Base-by-base conservation (phyloP, 1,284 basidiomycete species). In the Somion occarium region DNA sequence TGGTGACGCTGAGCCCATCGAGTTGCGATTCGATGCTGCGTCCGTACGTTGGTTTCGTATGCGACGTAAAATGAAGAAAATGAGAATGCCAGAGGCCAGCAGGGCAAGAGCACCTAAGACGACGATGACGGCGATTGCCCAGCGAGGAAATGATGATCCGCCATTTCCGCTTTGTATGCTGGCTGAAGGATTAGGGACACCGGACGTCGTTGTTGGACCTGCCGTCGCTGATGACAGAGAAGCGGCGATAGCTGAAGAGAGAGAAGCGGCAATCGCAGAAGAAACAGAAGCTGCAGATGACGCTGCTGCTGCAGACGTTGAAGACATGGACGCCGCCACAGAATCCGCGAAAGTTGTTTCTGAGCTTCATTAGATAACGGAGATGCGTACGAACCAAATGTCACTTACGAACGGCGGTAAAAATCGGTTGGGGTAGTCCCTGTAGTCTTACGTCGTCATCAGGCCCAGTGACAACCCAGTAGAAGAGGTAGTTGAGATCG, bases 81-180 rank as follows among this genome's bases (percentile, higher is more conserved):
- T 70, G 46, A 89, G 76, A 47, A 85, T 67, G 53, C 83, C 80
- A 7, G 77, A 73, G 9, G 85, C 81, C 44, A 82, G 75, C 54
- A 92, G 82, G 46, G 89, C 88, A 52, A 92, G 73, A 68, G 89
- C 83, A 26, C 89, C 90, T 30, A 93, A 78, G 44, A 92, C 78
- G 49, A 85, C 85, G 53, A 93, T 88, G 55, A 91, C 84, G 41
- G 90, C 90, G 56, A 93, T 93, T n/a, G 87, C 91, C 89, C 90
- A 92, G 61, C 80, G 79, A 1, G 90, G 90, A 62, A 92, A 88
- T 20, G 71, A 60, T 3, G 74, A 63, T 43, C 57, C 64, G 43
- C 61, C 58, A 37, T 54, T 54, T 20, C 63, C 58, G 30, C 66
- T 58, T 62, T 88, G 85, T 15, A 88, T 70, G 53, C 56, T 70